Conservation (phyloP, 257 asterid species). For the Solanum acaule region DNA sequence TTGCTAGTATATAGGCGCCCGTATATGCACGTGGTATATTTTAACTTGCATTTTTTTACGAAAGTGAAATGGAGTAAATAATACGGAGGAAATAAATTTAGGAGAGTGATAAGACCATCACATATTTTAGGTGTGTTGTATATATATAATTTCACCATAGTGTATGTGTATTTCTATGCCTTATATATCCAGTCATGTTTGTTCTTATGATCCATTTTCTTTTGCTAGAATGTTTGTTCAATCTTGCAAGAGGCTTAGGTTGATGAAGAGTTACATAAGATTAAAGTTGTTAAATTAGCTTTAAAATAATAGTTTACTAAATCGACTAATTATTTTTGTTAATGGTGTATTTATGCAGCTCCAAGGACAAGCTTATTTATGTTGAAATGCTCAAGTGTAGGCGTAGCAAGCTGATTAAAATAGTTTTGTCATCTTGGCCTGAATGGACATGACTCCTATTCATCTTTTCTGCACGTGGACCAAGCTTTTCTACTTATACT, state of each 20-base stretch:
- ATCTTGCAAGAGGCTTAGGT: constrained; percentile 65
- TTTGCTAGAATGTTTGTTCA: constrained; percentile 69
- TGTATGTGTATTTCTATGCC: background rate
- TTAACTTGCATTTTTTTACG: too few relatives aligned
- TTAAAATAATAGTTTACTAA: background rate
- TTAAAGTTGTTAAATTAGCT: background rate
- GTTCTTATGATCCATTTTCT: background rate
- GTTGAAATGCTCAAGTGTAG: background rate
- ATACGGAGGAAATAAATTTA: too few relatives aligned
- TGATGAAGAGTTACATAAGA: constrained; percentile 54
- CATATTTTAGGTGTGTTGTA: background rate
- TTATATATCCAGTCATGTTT: too few relatives aligned
- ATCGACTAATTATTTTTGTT: background rate
- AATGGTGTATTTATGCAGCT: background rate
- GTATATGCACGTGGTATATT: background rate
- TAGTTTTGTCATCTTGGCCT: background rate
- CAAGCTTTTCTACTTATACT: too few relatives aligned
- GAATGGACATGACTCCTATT: background rate
- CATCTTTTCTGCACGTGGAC: too few relatives aligned
- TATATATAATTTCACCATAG: too few relatives aligned
- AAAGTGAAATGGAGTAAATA: too few relatives aligned
- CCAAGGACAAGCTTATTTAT: background rate
- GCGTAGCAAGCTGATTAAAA: background rate
- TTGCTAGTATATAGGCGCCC: accelerated
- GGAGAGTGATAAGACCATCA: background rate